Conservation (phyloP, 2,329 filamentous ascomycete genomes). For the Mariannaea sp. region DNA sequence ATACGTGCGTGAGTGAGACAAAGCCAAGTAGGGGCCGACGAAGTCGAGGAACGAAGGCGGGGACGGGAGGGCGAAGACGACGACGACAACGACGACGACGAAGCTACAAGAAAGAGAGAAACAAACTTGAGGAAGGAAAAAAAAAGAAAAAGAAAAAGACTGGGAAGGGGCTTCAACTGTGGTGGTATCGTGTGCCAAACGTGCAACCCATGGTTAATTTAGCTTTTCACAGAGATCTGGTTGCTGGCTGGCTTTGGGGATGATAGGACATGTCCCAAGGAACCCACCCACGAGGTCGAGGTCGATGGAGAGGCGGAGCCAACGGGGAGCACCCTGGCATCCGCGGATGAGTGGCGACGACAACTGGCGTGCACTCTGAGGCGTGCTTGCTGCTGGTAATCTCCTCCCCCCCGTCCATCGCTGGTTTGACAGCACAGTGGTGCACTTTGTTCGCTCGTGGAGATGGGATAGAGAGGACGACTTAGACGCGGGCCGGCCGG, state of each 20-base stretch:
- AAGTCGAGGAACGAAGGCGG: constrained; percentile 1
- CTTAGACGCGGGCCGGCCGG: constrained; percentile 31
- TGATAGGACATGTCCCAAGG: constrained; percentile 10
- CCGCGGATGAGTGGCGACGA: constrained; percentile 28
- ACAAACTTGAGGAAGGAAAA: no score
- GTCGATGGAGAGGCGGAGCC: constrained; percentile 31
- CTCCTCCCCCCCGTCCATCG: constrained; percentile 31
- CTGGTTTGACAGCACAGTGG: constrained; percentile 33
- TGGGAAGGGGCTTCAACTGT: constrained; percentile 15
- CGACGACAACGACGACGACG: neutral
- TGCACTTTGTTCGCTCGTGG: constrained; percentile 22
- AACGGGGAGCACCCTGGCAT: constrained; percentile 29
- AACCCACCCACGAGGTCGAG: constrained; percentile 11
- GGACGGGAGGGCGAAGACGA: no score
- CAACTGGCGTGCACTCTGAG: constrained; percentile 32
- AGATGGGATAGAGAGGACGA: constrained; percentile 33
- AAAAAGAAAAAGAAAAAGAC: no score
- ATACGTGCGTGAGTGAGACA: constrained; percentile 21
- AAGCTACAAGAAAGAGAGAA: constrained; percentile 7
- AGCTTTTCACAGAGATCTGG: constrained; percentile 31
- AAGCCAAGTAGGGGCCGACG: constrained; percentile 13
- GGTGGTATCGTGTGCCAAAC: constrained; percentile 24
- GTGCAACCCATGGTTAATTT: constrained; percentile 26
- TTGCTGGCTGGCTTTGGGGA: constrained; percentile 20
- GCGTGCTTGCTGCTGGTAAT: constrained; percentile 26